phyloP scores from a whole-genome alignment of 345 rosid species.

The Bretschneidera sinensis region DNA sequence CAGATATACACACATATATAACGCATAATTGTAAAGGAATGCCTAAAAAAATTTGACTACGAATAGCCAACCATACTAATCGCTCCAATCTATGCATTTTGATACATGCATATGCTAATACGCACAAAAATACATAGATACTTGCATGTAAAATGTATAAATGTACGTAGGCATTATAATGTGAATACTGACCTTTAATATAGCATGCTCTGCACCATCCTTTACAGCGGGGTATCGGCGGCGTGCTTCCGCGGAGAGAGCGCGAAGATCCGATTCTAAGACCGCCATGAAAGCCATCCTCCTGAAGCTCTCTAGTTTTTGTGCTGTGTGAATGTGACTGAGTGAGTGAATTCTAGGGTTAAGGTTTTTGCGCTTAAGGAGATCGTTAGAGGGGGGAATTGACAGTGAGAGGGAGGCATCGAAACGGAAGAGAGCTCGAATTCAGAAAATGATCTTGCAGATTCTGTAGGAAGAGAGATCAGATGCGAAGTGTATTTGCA shows the following conservation, averaged over 20 bases:
- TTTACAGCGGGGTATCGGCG: conserved; percentile 90
- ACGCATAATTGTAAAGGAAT: neutral
- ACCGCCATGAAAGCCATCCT: conserved; percentile 91
- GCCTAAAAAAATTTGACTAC: too few species aligned
- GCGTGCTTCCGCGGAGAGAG: conserved; percentile 95
- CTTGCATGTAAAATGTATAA: neutral
- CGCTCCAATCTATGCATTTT: neutral
- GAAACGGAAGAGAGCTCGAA: conserved; percentile 21
- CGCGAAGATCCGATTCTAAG: conserved; percentile 94
- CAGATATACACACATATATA: neutral
- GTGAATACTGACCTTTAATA: conserved; percentile 54
- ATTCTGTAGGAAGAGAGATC: neutral
- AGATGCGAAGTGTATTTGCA: neutral
- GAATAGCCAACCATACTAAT: neutral
- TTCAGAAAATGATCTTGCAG: neutral
- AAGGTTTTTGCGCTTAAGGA: conserved; percentile 10
- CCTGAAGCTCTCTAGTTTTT: conserved; percentile 13
- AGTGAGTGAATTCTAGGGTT: conserved; percentile 7
- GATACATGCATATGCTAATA: neutral
- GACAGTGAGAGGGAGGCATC: conserved; percentile 12
- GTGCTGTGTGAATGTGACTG: neutral
- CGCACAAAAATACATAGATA: neutral
- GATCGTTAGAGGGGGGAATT: neutral
- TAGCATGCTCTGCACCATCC: conserved; percentile 95
- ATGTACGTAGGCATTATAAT: neutral